Percentiles rank a stretch among this genome's conserved stretches.
Conservation (phyloP, 1,139 yeast species). For the Saccharomycopsis hybrid region DNA sequence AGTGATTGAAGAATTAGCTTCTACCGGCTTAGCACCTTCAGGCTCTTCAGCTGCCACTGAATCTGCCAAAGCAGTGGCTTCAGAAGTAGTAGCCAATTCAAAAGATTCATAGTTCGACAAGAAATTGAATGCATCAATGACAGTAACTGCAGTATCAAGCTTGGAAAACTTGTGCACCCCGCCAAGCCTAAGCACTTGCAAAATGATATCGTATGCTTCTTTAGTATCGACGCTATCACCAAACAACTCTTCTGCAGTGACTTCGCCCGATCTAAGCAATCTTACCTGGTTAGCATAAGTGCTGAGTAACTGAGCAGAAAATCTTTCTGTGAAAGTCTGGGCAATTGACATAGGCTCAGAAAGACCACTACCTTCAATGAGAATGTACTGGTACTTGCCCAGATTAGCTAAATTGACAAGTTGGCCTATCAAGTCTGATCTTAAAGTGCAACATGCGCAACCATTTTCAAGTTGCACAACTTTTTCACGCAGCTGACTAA, state of each 20-base stretch:
- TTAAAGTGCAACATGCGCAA: constrained; percentile 42
- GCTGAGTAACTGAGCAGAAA: constrained; percentile 28
- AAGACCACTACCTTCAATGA: constrained; percentile 42
- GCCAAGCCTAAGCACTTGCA: constrained; percentile 31
- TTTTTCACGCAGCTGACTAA: constrained; percentile 33
- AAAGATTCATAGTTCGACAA: constrained; percentile 35
- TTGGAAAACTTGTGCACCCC: constrained; percentile 35
- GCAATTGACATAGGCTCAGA: constrained; percentile 47
- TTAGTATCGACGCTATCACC: constrained; percentile 28
- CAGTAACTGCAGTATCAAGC: constrained; percentile 42
- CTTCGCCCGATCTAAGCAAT: constrained; percentile 21
- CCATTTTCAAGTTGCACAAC: constrained; percentile 42
- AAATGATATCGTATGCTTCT: constrained; percentile 27
- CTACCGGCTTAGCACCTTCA: constrained; percentile 7
- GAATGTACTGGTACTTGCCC: constrained; percentile 36
- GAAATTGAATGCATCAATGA: constrained; percentile 38
- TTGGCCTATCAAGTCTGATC: constrained; percentile 41
- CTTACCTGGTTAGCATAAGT: constrained; percentile 17
- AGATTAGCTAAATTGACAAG: constrained; percentile 32
- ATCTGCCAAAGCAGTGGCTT: constrained; percentile 36
- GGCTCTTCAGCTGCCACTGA: constrained; percentile 22
- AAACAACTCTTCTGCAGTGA: constrained; percentile 40
- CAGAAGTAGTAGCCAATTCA: constrained; percentile 26
- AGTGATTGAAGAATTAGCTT: too few relatives aligned
- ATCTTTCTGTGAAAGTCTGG: constrained; percentile 40